Conservation (phyloP, 129 eudicot genomes). For the Chrysanthemum seticuspe region DNA sequence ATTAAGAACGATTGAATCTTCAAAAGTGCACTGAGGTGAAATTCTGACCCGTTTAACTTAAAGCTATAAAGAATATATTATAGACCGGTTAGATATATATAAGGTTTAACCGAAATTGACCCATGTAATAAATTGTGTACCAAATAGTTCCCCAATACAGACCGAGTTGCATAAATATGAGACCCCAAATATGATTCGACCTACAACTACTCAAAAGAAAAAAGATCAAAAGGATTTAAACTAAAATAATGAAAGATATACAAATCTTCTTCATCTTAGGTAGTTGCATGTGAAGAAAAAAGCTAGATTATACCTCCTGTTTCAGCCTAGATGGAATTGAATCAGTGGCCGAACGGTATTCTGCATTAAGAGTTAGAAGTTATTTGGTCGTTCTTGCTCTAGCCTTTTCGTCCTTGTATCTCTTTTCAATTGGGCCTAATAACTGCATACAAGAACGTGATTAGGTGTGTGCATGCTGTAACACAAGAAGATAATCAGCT, state of each 20-base stretch:
- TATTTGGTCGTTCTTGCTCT: slow-evolving; percentile 45
- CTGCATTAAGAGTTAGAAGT: slow-evolving; percentile 40
- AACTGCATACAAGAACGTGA: slow-evolving; percentile 38
- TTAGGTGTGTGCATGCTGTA: slow-evolving; percentile 3
- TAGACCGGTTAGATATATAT: too few relatives aligned
- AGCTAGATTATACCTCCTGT: slow-evolving; percentile 44
- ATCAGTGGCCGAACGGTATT: slow-evolving; percentile 42
- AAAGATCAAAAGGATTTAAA: not conserved
- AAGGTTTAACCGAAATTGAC: too few relatives aligned
- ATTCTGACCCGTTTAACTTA: too few relatives aligned
- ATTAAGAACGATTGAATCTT: too few relatives aligned
- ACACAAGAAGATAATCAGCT: not conserved
- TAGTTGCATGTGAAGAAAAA: too few relatives aligned
- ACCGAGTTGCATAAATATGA: not conserved
- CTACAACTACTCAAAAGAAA: not conserved
- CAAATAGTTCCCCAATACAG: not conserved
- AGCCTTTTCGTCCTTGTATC: slow-evolving; percentile 73
- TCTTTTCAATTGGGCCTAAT: slow-evolving; percentile 62
- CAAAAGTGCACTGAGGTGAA: too few relatives aligned
- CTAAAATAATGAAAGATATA: too few relatives aligned
- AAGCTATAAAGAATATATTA: too few relatives aligned
- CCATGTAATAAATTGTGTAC: too few relatives aligned
- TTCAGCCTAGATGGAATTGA: slow-evolving; percentile 43
- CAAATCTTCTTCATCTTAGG: too few relatives aligned
- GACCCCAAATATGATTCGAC: not conserved